Evolutionary conservation across 768 basidiomycete genomes (phyloP).

Genomic region (Aureoboletus auriporus): DNA sequence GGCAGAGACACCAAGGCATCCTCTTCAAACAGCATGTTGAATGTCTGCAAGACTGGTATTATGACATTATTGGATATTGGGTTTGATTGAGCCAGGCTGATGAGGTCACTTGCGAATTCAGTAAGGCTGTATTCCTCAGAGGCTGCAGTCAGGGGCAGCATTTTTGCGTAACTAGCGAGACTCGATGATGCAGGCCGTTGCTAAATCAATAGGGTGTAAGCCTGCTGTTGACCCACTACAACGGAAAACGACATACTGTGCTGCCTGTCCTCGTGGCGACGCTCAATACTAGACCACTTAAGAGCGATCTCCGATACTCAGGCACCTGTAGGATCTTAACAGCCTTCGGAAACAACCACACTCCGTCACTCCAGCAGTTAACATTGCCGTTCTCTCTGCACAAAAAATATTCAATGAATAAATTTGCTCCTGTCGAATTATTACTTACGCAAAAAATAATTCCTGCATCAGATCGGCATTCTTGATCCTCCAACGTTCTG

Average conservation of each 20-base stretch:
- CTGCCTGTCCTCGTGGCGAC: conserved; percentile 82
- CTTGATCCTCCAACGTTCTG: conserved; percentile 50
- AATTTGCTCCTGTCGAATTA: neutral
- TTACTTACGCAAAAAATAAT: conserved; percentile 49
- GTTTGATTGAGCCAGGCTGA: conserved; percentile 49
- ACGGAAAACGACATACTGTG: conserved; percentile 52
- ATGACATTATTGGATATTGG: conserved; percentile 65
- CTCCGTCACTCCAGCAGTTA: conserved; percentile 63
- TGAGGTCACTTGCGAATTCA: conserved; percentile 55
- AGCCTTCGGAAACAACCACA: conserved; percentile 71
- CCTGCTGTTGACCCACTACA: conserved; percentile 4
- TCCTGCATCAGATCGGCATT: conserved; percentile 44
- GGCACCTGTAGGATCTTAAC: conserved; percentile 60
- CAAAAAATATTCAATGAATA: conserved; percentile 1
- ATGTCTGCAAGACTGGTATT: conserved; percentile 77
- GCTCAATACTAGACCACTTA: conserved; percentile 74
- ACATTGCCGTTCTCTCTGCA: conserved; percentile 32
- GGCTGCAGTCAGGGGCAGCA: conserved; percentile 41
- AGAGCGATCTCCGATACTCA: conserved; percentile 56
- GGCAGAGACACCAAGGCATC: conserved; percentile 52
- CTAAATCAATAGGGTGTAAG: conserved; percentile 34
- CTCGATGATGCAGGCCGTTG: conserved; percentile 65
- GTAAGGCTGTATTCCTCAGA: conserved; percentile 42
- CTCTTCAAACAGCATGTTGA: conserved; percentile 69
- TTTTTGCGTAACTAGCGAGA: conserved; percentile 53